Evolutionary conservation across 1,284 basidiomycete genomes (phyloP).

Genomic region (Malassezia dermatis): DNA sequence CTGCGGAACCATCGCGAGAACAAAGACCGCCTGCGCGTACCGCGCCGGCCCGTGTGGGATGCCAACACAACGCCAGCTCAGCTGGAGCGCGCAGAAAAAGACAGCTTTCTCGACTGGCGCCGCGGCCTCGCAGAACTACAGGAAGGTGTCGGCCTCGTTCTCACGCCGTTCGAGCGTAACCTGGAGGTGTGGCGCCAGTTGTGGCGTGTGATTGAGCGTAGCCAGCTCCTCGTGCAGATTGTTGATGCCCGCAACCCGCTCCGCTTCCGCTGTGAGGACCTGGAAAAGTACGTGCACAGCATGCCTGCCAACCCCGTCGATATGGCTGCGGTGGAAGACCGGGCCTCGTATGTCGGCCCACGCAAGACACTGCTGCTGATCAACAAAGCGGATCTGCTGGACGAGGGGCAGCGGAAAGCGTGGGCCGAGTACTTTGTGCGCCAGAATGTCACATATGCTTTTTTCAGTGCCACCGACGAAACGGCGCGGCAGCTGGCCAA

Average conservation of each 20-base stretch:
- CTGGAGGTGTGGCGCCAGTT: constrained; percentile 48
- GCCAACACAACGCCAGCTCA: constrained; percentile 36
- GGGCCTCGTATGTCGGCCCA: constrained; percentile 57
- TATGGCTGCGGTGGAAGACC: constrained; percentile 56
- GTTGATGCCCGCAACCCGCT: constrained; percentile 47
- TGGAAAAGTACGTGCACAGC: constrained; percentile 42
- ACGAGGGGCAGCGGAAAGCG: constrained; percentile 63
- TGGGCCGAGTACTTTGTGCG: constrained; percentile 94
- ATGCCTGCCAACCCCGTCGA: constrained; percentile 76
- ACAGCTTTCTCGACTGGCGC: constrained; percentile 46
- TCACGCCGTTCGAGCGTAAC: constrained; percentile 48
- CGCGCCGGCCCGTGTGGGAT: constrained; percentile 40
- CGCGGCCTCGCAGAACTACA: constrained; percentile 43
- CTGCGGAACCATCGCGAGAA: constrained; percentile 38
- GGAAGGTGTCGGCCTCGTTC: constrained; percentile 42
- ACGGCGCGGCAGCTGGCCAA: constrained; percentile 59
- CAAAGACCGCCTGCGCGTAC: constrained; percentile 38
- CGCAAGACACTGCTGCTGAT: constrained; percentile 73
- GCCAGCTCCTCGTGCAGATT: constrained; percentile 46
- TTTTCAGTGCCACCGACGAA: constrained; percentile 89
- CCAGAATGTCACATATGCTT: constrained; percentile 72
- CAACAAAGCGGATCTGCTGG: constrained; percentile 92
- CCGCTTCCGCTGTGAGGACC: constrained; percentile 45
- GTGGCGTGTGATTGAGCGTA: constrained; percentile 46
- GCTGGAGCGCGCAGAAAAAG: constrained; percentile 43